Conservation (phyloP, 163 green algal species). For the Chloroidium sp. region DNA sequence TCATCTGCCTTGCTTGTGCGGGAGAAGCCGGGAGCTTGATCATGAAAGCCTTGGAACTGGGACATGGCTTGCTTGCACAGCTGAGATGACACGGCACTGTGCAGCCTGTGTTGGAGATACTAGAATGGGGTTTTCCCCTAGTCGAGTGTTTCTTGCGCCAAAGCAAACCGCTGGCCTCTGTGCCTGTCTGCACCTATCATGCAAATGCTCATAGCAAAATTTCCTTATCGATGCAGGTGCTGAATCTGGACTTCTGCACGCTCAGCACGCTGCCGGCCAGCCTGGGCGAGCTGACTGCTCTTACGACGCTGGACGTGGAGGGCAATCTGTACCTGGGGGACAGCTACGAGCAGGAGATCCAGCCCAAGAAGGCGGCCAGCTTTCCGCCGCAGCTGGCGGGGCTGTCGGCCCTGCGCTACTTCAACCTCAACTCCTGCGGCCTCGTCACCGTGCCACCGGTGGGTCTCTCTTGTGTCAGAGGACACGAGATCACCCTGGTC, state of each 20-base stretch:
- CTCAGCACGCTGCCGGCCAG: constrained; percentile 14
- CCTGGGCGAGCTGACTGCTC: constrained; percentile 18
- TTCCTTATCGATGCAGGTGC: constrained; percentile 10
- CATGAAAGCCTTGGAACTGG: no score
- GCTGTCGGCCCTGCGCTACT: constrained; percentile 16
- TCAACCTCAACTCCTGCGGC: constrained; percentile 30
- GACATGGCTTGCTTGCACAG: not conserved
- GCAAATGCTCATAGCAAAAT: not conserved
- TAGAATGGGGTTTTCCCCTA: not conserved
- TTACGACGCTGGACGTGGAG: constrained; percentile 30
- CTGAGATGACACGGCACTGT: no score
- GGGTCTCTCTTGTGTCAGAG: not conserved
- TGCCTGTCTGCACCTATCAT: no score
- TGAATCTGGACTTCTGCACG: constrained; percentile 28
- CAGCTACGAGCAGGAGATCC: not conserved
- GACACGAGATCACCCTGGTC: no score
- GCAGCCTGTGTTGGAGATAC: not conserved
- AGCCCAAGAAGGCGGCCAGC: not conserved
- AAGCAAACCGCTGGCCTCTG: not conserved
- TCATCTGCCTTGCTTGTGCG: not conserved
- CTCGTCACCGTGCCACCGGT: constrained; percentile 16
- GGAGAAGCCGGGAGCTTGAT: not conserved
- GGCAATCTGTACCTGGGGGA: constrained; percentile 24
- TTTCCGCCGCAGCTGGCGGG: constrained; percentile 18
- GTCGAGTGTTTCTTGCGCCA: not conserved